A percentile compares a stretch with the other conserved stretches of the same genome.
phyloP scores from a whole-genome alignment of 2,329 filamentous ascomycete species.

The Ceratocystis cubensis region DNA sequence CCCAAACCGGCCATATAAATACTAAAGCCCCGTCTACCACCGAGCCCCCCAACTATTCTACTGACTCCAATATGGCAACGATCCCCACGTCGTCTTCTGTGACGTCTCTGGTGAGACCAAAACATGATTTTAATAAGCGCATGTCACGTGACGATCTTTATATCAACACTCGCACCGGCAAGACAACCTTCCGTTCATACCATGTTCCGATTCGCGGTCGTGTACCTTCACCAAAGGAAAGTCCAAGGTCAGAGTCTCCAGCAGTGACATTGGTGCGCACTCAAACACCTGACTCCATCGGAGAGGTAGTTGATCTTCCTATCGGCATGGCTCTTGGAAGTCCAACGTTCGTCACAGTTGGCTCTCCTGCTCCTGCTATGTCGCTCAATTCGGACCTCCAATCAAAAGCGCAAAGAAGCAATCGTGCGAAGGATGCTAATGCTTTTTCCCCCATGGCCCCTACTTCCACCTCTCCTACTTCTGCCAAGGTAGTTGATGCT shows the following conservation, averaged over 20 bases:
- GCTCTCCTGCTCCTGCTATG: neutral
- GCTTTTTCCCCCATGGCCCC: neutral
- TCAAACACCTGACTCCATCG: slow-evolving; percentile 34
- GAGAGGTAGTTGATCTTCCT: slow-evolving; percentile 28
- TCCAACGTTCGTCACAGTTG: slow-evolving; percentile 31
- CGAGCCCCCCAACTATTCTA: slow-evolving; percentile 6
- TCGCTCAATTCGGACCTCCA: neutral
- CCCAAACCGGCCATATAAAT: neutral
- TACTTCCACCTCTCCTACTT: neutral
- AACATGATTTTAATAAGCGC: slow-evolving; percentile 28
- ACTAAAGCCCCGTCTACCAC: neutral
- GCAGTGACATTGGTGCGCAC: slow-evolving; percentile 30
- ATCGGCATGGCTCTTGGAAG: slow-evolving; percentile 69
- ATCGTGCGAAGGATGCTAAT: neutral
- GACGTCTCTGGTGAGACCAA: slow-evolving; percentile 16
- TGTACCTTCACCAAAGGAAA: slow-evolving; percentile 34
- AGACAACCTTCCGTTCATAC: slow-evolving; percentile 30
- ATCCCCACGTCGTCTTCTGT: slow-evolving; percentile 18
- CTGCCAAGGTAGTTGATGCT: neutral
- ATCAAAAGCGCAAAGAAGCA: neutral
- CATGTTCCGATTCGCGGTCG: slow-evolving; percentile 33
- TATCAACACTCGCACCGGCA: slow-evolving; percentile 26
- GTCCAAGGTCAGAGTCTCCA: slow-evolving; percentile 29
- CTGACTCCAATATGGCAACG: slow-evolving; percentile 13
- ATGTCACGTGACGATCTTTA: slow-evolving; percentile 36